Evolutionary conservation across 139 green algal genomes (phyloP), one percentile per base, ranked within the genome.

Genomic region (Haematococcus sp.): DNA sequence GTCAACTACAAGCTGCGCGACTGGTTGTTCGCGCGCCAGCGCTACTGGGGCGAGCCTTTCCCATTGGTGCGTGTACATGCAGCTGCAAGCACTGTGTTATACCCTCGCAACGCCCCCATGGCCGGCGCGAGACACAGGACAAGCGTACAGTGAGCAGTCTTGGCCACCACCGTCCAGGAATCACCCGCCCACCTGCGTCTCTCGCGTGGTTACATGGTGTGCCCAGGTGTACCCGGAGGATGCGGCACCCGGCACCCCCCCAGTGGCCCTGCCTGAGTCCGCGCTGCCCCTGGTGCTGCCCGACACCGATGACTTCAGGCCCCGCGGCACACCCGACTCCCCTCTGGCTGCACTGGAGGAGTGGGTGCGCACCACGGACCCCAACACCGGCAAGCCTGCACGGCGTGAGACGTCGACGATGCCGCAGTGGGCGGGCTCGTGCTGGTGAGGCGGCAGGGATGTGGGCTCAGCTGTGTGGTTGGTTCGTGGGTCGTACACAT

Each of bases 11-110:
- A 98, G 82, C 88, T 99, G 59, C 81, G 95, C 1, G 96, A 99
- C 86, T 99, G 96, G 96, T 88, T 99, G 63, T 99, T 99, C 82
- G 95, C 96, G 1, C 84, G 96, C 34, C 96, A 99, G 87, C 83
- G 96, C 7, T 99, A 99, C 84, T 99, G 96, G 96, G 96, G 96
- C 1, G 96, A 99, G 81, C 96, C 96, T 32, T 98, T 99, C 84
- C 96, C 96, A n/a, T 82, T 99, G 5, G 77, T 98, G 32, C 40
- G 40, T 49, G 40, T 49, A n/a, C n/a, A n/a, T n/a, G n/a, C n/a
- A n/a, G n/a, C n/a, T n/a, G n/a, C n/a, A n/a, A n/a, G n/a, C n/a
- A n/a, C n/a, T n/a, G n/a, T n/a, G n/a, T n/a, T n/a, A n/a, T n/a
- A n/a, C n/a, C n/a, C n/a, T n/a, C n/a, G n/a, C n/a, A n/a, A n/a